Evolutionary conservation across 768 basidiomycete genomes (phyloP), one percentile per base, ranked within the genome.

Genomic region (Agrocybe chaxingu): DNA sequence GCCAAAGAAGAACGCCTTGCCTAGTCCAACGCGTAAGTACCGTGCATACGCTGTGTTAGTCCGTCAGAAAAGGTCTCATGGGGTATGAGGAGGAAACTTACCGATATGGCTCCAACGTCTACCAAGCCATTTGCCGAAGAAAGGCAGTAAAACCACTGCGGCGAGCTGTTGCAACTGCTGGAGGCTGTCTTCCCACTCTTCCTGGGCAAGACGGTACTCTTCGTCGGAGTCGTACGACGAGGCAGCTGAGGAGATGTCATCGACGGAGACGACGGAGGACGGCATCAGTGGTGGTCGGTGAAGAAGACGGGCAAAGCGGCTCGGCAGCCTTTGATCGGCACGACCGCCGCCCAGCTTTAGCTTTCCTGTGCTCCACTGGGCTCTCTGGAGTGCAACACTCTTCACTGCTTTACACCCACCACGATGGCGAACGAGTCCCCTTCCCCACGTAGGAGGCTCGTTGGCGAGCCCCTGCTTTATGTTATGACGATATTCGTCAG

Each of bases 131-230:
- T 91, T 94, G 47, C 94, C 94, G 51, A 93, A 65, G 70, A 84
- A 87, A 2, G 94, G 94, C 51, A 97, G 71, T 41, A 95, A 72
- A 19, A 95, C 85, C 50, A 92, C 75, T 34, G 87, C 80, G 46
- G 90, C 68, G 13, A 96, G 79, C 63, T 92, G 80, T 63, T 89
- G 85, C 40, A 97, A 77, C 65, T 97, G 92, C 53, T 84, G 71
- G 44, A 96, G 62, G 61, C 87, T 90, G 67, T 97, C 94, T 60
- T 93, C 87, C 94, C 94, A 96, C 71, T 97, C 94, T 64, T 87
- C 79, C 67, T 94, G 89, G 2, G 89, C 88, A 42, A 87, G 72
- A 36, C 75, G 80, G 58, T 81, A 82, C 60, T 92, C 89, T 51
- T 89, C 87, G 55, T 83, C 80, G 1, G 76, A 75, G 64, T 84